Conservation (phyloP, 148 eudicot species). For the Fagopyrum tataricum region DNA sequence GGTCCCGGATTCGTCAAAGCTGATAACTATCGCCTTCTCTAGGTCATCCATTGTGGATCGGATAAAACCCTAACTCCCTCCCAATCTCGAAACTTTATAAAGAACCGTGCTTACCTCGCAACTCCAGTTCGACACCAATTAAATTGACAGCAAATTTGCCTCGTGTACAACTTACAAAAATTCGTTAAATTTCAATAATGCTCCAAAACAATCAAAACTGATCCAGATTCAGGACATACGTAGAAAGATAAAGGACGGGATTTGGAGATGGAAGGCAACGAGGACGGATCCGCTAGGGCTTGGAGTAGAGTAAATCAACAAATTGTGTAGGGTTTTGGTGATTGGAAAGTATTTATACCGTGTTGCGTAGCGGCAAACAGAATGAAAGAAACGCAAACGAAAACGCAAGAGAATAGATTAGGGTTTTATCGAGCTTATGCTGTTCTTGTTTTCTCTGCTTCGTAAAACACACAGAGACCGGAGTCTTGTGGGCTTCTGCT, state of each 20-base stretch:
- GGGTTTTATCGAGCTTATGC: not conserved
- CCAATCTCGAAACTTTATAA: conserved; percentile 8
- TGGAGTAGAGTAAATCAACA: not conserved
- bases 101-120: not conserved
- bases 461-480: conserved; percentile 5
- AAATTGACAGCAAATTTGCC: not conserved
- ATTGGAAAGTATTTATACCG: not conserved
- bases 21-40: conserved; percentile 79
- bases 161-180: not conserved
- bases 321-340: conserved; percentile 7
- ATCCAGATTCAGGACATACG: conserved; percentile 8
- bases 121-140: not conserved
- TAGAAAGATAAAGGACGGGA: not conserved
- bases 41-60: conserved; percentile 67
- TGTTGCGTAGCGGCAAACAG: not conserved
- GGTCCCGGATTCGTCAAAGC: conserved; percentile 76
- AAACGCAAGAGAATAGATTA: not conserved
- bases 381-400: not conserved
- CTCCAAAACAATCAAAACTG: conserved; percentile 12
- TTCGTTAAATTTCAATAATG: conserved; percentile 1
- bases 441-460: not conserved
- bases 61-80: conserved; percentile 11
- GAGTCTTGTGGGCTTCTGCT: not conserved
- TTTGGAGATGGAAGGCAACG: not conserved
- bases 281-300: conserved; percentile 1